Evolutionary conservation across 23 red algal genomes (phyloP), one percentile per base, ranked within the genome.

Genomic region (Gracilaria domingensis): DNA sequence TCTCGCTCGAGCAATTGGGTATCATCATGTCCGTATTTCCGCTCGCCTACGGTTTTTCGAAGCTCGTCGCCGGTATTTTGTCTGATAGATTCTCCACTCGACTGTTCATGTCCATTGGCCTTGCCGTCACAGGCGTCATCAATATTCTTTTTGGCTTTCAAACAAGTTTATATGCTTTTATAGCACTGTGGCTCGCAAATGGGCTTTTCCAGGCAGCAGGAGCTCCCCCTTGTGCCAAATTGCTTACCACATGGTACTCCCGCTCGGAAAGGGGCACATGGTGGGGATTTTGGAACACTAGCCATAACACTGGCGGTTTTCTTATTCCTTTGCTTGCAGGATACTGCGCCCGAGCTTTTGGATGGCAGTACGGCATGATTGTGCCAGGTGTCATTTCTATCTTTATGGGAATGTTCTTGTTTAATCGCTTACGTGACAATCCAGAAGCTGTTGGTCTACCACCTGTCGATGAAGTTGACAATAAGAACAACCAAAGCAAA

Each of bases 221-320:
- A 34, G 97, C 97, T 56, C 93, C 97, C 25, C 97, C 97, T 7
- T 99, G 97, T 84, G 97, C 97, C 17, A 96, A 96, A 33, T 78
- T 99, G 84, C 95, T 99, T 59, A 99, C 97, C 8, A 85, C 67
- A 29, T 99, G 97, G 97, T 99, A 99, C 87, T 88, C 93, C 54
- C 95, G 93, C 82, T 92, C 80, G 23, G 97, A 99, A 48, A 73
- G 97, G 30, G 97, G 97, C 30, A 99, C 97, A 23, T 99, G 97
- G 97, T 99, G 97, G 97, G 97, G 97, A 0, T 94, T 99, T 51
- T 99, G 97, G 97, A 99, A 99, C 71, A 99, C 97, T 33, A 96
- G 94, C 39, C 97, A 99, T 77, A 99, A 99, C 78, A 99, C 97
- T 45, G 97, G 97, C 39, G 97, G 97, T 29, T 99, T 99, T 80